Evolutionary conservation across 2,329 filamentous ascomycete genomes (phyloP).

Genomic region (Teratosphaeria viscida): DNA sequence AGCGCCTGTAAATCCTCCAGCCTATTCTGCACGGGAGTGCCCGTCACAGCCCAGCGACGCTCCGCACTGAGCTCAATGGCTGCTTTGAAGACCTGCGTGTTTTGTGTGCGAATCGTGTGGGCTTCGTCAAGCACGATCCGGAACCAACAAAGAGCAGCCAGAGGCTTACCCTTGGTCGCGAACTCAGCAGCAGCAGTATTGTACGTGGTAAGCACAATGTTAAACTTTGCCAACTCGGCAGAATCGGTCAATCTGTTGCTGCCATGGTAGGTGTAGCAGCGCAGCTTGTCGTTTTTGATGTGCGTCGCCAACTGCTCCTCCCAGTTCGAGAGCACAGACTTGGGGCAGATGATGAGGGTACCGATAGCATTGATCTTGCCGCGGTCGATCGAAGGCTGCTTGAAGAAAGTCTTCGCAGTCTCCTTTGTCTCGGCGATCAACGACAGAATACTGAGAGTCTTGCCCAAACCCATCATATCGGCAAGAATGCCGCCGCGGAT

Average conservation of each 20-base stretch:
- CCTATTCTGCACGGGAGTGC: conserved; percentile 89
- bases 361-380: conserved; percentile 57
- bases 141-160: conserved; percentile 81
- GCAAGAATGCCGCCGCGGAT: conserved; percentile 38
- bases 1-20: conserved; percentile 82
- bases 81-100: conserved; percentile 71
- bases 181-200: conserved; percentile 71
- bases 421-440: conserved; percentile 57
- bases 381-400: conserved; percentile 19
- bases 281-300: conserved; percentile 53
- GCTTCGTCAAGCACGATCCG: conserved; percentile 90
- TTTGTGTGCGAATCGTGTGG: conserved; percentile 82
- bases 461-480: conserved; percentile 43
- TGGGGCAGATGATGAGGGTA: conserved; percentile 77
- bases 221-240: conserved; percentile 58
- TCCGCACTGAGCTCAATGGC: conserved; percentile 70
- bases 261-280: conserved; percentile 80
- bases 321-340: conserved; percentile 92
- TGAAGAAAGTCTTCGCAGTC: conserved; percentile 49
- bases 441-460: conserved; percentile 66
- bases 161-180: conserved; percentile 43
- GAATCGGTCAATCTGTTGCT: conserved; percentile 60
- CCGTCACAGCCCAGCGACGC: conserved; percentile 92
- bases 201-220: conserved; percentile 88
- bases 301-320: conserved; percentile 83